Base-by-base conservation (phyloP, 2,329 filamentous ascomycete genomes). In the Alternaria triticimaculans region DNA sequence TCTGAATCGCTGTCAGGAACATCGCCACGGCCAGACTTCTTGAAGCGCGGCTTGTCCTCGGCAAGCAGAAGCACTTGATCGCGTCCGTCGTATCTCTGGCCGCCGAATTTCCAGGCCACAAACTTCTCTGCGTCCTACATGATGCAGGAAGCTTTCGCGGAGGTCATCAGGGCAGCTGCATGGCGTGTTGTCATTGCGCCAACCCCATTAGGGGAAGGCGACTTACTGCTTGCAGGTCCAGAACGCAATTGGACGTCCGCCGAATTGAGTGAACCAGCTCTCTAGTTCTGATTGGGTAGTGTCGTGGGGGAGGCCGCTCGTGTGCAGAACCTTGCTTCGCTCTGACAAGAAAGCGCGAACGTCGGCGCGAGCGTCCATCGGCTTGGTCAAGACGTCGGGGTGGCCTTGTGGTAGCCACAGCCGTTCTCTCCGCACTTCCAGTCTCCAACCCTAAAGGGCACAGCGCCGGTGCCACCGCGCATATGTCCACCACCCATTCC, bases 371-470 rank as follows among this genome's bases (percentile, higher is more conserved):
- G 20, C 43, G 20, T 45, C 43, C 20, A 45, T 21, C 6, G 43
- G 43, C 64, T 95, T 90, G 56, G 93, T 96, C 62, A 99, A 85
- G 48, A 99, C 95, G 83, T 98, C 96, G 1, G 94, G 93, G 77
- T 98, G 96, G 69, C 97, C 95, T 77, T 95, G 92, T 2, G 92
- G 82, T 99, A 99, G 62, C 92, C 93, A 80, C 96, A 99, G 41
- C 94, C 94, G 78, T 99, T 96, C 69, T 96, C 96, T 60, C 96
- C 96, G 78, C 96, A 99, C 82, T 97, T 97, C 96, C 96, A 99
- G 78, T 99, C 96, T 77, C 96, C 96, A 59, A 96, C 96, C 76
- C 96, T 92, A 90, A 99, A 99, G 15, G 96, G 96, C 45, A 99
- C 96, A 51, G 94, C 91, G 71, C 92, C 91, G 67, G 92, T 86